Conservation (phyloP, 1,139 yeast species). For the Blastobotrys persicus region DNA sequence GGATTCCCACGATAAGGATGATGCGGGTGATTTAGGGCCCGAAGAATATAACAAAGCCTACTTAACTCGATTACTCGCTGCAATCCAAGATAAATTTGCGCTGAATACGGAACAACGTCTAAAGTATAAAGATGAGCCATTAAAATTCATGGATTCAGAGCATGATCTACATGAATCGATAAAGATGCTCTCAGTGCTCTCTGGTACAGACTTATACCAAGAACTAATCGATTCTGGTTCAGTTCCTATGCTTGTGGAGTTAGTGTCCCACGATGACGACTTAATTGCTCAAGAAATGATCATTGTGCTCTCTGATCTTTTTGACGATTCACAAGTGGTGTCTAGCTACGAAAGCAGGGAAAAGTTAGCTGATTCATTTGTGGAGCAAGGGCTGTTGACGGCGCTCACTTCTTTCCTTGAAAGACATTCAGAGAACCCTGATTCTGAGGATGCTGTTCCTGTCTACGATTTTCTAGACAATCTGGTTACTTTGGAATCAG, state of each 20-base stretch:
- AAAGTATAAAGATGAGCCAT: conserved; percentile 36
- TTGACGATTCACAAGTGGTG: conserved; percentile 25
- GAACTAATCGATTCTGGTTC: conserved; percentile 29
- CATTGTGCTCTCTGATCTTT: conserved; percentile 30
- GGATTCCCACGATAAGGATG: conserved; percentile 25
- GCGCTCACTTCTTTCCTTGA: conserved; percentile 16
- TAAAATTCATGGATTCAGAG: conserved; percentile 36
- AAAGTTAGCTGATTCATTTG: conserved; percentile 17
- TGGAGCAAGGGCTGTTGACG: conserved; percentile 19
- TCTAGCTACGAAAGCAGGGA: conserved; percentile 8
- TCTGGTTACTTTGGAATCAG: not conserved
- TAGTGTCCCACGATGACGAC: conserved; percentile 37
- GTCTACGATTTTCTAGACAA: conserved; percentile 1
- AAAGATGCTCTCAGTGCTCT: conserved; percentile 34
- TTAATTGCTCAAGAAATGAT: conserved; percentile 35
- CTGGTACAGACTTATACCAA: conserved; percentile 28
- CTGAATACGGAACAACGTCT: conserved; percentile 35
- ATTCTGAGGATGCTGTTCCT: conserved; percentile 2
- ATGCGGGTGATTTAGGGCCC: conserved; percentile 16
- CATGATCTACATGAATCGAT: conserved; percentile 33
- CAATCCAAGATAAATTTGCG: conserved; percentile 30
- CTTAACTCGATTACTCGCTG: conserved; percentile 27
- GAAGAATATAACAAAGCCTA: conserved; percentile 27
- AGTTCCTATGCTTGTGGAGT: conserved; percentile 25
- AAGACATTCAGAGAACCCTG: not conserved